Evolutionary conservation across 768 basidiomycete genomes (phyloP), one percentile per base, ranked within the genome.

Genomic region (Termitomyces sp.): DNA sequence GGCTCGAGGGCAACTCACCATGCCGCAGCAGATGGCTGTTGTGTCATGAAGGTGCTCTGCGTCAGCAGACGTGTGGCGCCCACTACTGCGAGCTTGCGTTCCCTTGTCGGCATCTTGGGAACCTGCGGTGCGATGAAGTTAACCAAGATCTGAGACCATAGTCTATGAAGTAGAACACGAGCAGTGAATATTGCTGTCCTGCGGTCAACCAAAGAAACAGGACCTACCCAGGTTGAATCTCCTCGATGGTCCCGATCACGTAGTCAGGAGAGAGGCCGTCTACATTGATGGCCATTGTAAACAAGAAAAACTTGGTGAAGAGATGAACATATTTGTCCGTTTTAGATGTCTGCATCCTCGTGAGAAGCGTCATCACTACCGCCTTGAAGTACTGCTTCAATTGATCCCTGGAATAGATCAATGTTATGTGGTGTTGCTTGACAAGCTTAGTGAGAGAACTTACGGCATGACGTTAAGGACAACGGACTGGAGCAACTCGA

Each of bases 261-360:
- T 84, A 89, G 69, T 97, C 92, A 0, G 95, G 91, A 0, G 84
- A 84, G 28, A 96, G 76, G 6, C 88, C 89, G 1, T 86, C 83
- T 28, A 86, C 84, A 59, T 90, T 81, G 66, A 96, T 71, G 15
- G 94, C 93, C 75, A 91, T 84, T 22, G 82, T 78, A 73, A 87
- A 91, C 35, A 90, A 75, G 63, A 96, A 70, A 75, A 96, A 96
- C 67, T 84, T 80, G 5, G 91, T 82, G 70, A 98, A 90, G 53
- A 87, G 81, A 71, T 94, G 91, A 8, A 87, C 86, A 71, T 89
- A 98, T 72, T 87, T 90, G 65, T 95, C 90, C 20, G 95, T 96
- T 74, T 94, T 94, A 76, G 84, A 92, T 22, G 85, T 82, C 67
- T 96, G 94, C 79, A 98, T 81, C 51, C 96, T 83, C 3, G 86